phyloP scores from a whole-genome alignment of 208 protist genomes.

The Crithidia bombi region DNA sequence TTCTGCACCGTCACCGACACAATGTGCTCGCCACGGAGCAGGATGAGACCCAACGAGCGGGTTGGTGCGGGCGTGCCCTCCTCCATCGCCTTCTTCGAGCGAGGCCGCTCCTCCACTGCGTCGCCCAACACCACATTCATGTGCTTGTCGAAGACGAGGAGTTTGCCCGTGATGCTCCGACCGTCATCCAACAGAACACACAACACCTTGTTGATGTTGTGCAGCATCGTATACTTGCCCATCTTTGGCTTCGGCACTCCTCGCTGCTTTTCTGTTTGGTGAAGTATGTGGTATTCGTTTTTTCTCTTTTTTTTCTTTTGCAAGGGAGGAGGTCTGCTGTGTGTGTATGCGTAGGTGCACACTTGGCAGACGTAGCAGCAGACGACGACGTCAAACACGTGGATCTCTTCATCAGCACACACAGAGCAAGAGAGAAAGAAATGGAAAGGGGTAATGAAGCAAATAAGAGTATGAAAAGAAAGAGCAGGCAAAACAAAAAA shows the following conservation, averaged over 20 bases:
- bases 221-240: conserved; percentile 74
- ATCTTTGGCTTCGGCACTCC: too few species aligned
- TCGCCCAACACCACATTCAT: conserved; percentile 90
- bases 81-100: conserved; percentile 70
- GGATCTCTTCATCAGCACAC: too few species aligned
- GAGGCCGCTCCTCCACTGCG: conserved; percentile 56
- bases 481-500: too few species aligned
- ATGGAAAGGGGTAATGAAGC: too few species aligned
- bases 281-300: background rate
- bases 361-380: too few species aligned
- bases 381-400: too few species aligned
- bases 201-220: conserved; percentile 86
- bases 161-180: conserved; percentile 71
- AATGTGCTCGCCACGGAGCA: conserved; percentile 87
- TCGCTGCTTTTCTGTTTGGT: too few species aligned
- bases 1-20: conserved; percentile 77
- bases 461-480: too few species aligned
- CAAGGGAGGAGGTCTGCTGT: too few species aligned
- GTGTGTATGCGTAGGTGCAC: too few species aligned
- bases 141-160: conserved; percentile 87
- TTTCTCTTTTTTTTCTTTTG: too few species aligned
- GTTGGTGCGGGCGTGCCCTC: conserved; percentile 50
- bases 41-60: conserved; percentile 71
- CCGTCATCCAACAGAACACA: conserved; percentile 73
- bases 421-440: too few species aligned